Conservation (phyloP, 345 rosid species). For the Eucalyptus regnans region DNA sequence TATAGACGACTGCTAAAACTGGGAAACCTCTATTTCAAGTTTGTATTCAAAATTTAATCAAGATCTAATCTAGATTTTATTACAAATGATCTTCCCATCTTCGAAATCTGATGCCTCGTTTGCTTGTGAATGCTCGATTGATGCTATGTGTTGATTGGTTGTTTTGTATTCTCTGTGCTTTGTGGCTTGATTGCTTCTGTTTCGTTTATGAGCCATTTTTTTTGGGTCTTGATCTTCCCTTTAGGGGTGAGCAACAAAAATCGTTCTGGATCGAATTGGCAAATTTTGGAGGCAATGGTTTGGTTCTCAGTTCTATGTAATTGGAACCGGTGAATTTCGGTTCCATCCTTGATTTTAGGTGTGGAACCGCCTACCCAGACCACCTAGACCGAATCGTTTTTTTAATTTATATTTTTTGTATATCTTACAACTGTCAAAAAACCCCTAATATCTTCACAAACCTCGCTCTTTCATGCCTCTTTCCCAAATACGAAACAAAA, state of each 20-base stretch:
- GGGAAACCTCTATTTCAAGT: background rate
- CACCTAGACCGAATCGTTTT: too few species aligned
- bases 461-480: background rate
- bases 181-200: background rate
- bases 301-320: background rate
- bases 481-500: background rate
- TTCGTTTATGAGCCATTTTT: background rate
- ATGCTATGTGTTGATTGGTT: background rate
- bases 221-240: background rate
- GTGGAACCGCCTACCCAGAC: background rate
- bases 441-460: background rate
- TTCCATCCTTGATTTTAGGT: too few species aligned
- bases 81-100: background rate
- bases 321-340: rapidly evolving
- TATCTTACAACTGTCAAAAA: too few species aligned
- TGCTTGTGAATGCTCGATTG: background rate
- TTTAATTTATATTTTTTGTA: too few species aligned
- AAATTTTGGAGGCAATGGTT: background rate
- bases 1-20: background rate
- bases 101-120: background rate
- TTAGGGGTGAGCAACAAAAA: background rate
- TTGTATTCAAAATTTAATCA: background rate
- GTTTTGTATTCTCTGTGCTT: background rate
- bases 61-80: background rate
- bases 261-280: rapidly evolving